Evolutionary conservation across 441 rosid species (phyloP).

Genomic region (Aleurites moluccanus): DNA sequence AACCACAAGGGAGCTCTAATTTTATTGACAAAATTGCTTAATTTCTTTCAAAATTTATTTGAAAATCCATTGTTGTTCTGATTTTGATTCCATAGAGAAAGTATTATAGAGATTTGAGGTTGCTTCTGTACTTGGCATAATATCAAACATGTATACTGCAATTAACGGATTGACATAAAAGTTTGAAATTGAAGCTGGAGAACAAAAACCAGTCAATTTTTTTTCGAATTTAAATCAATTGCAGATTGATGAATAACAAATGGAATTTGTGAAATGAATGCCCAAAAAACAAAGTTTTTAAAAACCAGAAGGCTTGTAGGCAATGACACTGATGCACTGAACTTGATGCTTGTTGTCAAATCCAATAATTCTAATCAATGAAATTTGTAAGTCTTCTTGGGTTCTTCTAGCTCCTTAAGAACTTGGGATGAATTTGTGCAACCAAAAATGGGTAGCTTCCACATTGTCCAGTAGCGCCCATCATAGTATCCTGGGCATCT

Average conservation of each 20-base stretch:
- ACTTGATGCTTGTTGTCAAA: background rate
- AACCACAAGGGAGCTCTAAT: background rate
- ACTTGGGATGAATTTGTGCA: slow-evolving; percentile 54
- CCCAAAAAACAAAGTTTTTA: background rate
- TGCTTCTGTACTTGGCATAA: too few species aligned
- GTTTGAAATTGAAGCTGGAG: too few species aligned
- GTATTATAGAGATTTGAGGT: too few species aligned
- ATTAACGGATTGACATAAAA: background rate
- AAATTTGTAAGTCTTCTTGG: background rate
- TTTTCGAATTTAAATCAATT: background rate
- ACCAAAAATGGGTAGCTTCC: slow-evolving; percentile 57
- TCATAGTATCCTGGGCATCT: slow-evolving; percentile 47
- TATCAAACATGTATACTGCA: background rate
- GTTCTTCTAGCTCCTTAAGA: slow-evolving; percentile 52
- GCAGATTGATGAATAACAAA: background rate
- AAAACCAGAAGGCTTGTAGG: background rate
- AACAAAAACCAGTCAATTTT: background rate
- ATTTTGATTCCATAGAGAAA: too few species aligned
- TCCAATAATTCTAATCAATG: background rate
- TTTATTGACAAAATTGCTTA: too few species aligned
- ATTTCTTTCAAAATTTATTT: too few species aligned
- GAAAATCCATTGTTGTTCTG: background rate
- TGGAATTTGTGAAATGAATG: background rate
- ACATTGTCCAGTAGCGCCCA: slow-evolving; percentile 53
- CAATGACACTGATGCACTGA: background rate